A percentile compares a stretch with the other conserved stretches of the same genome.
phyloP scores from a whole-genome alignment of 2,329 filamentous ascomycete species.

The Drechslerella coelobrocha region DNA sequence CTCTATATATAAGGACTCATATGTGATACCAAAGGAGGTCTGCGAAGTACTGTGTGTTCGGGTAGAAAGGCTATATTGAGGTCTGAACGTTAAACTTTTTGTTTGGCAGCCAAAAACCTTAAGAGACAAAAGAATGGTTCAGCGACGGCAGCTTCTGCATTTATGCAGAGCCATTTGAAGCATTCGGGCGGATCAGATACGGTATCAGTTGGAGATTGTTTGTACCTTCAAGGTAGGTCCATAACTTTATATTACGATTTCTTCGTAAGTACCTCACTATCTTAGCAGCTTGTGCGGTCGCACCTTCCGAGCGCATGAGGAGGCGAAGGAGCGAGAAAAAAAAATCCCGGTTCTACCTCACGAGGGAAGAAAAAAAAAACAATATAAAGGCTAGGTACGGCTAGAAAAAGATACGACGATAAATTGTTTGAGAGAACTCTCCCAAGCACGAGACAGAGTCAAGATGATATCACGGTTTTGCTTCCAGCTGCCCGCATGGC shows the following conservation, averaged over 20 bases:
- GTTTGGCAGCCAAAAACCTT: neutral
- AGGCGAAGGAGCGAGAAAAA: slow-evolving; percentile 20
- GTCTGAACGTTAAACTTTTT: neutral
- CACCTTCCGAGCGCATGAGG: slow-evolving; percentile 36
- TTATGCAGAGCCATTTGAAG: slow-evolving; percentile 1
- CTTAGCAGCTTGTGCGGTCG: slow-evolving; percentile 29
- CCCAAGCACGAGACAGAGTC: neutral
- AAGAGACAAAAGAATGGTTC: neutral
- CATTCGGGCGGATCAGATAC: neutral
- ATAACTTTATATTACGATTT: slow-evolving; percentile 25
- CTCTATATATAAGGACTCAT: too few species aligned
- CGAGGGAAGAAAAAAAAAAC: neutral
- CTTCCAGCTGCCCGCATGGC: neutral
- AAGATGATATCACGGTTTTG: neutral
- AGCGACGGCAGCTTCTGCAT: slow-evolving; percentile 17
- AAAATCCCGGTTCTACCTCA: slow-evolving; percentile 27
- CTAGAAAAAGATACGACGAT: neutral
- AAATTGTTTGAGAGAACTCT: neutral
- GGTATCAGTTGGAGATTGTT: slow-evolving; percentile 7
- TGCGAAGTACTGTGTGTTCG: neutral
- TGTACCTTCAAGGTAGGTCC: slow-evolving; percentile 26
- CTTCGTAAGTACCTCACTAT: slow-evolving; percentile 44
- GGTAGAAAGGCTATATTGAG: neutral
- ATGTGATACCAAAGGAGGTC: too few species aligned
- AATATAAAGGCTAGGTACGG: neutral